phyloP scores from a whole-genome alignment of 1,139 yeast genomes.

The Protomyces macrosporus region DNA sequence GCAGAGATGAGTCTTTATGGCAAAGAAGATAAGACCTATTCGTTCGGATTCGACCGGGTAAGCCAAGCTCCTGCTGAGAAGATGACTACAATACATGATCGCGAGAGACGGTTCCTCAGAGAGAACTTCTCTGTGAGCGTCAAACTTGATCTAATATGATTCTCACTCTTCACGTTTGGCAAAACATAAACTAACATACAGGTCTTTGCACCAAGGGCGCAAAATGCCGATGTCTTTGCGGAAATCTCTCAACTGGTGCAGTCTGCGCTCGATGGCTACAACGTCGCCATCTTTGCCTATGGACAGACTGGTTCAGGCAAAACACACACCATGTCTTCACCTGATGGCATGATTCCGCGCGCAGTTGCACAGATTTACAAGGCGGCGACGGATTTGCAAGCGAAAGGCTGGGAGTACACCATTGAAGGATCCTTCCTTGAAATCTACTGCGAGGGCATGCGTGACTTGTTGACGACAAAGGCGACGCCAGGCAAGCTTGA shows the following conservation, averaged over 20 bases:
- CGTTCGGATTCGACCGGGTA: conserved; percentile 59
- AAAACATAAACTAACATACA: conserved; percentile 32
- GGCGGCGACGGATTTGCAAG: conserved; percentile 49
- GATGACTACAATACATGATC: conserved; percentile 7
- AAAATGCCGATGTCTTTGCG: conserved; percentile 64
- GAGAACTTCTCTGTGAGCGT: conserved; percentile 13
- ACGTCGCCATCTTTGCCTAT: conserved; percentile 83
- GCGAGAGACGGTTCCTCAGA: conserved; percentile 5
- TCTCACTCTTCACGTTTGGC: neutral
- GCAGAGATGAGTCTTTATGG: conserved; percentile 35
- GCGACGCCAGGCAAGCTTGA: conserved; percentile 49
- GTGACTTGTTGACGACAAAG: conserved; percentile 54
- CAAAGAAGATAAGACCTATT: conserved; percentile 39
- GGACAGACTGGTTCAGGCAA: conserved; percentile 99
- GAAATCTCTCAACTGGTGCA: conserved; percentile 85
- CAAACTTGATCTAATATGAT: conserved; percentile 26
- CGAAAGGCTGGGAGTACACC: conserved; percentile 61
- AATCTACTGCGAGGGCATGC: conserved; percentile 76
- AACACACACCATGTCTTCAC: conserved; percentile 79
- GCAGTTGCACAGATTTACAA: conserved; percentile 69
- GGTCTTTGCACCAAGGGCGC: conserved; percentile 54
- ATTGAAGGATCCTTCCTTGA: conserved; percentile 78
- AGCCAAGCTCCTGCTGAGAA: conserved; percentile 4
- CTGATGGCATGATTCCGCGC: conserved; percentile 76
- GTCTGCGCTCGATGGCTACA: conserved; percentile 83